Evolutionary conservation across 2,329 filamentous ascomycete species (phyloP), one percentile per base, ranked within the genome.

Genomic region (Leptographium lundbergii): DNA sequence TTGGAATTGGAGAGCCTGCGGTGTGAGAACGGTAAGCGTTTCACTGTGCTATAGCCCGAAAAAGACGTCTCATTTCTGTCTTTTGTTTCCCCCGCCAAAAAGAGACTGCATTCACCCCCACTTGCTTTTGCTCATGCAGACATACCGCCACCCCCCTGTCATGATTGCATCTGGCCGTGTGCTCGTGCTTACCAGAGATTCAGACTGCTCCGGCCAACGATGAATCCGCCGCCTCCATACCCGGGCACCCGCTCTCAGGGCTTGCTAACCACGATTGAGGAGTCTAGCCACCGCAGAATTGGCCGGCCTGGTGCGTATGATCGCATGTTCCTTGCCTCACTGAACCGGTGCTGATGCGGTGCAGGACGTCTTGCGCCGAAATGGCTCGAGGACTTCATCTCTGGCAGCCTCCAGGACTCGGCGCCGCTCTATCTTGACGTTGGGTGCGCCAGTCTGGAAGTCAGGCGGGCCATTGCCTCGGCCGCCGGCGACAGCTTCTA

Each of bases 371-470:
- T 66, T 13, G 63, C 65, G 19, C 64, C 64, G 9, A 60, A 60
- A 54, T 66, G 64, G 64, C 62, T 66, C 3, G 58, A 64, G 9
- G 64, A 65, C 24, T 61, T 66, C 14, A 10, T 65, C 13, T 45
- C 53, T 5, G 60, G 62, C 22, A 50, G 52, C n/a, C 59, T 66
- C 4, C 42, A 50, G 29, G 59, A 63, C 24, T 57, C 55, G 4
- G 54, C 10, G 4, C 42, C 52, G 2, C 25, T 36, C 24, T 52
- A 60, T n/a, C 61, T 63, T 22, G 34, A 57, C 19, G 57, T 65
- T 6, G 62, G 63, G 51, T 64, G 62, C 32, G 61, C 61, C 22
- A 63, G 53, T 14, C 3, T 32, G 24, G 25, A 53, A 3, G 57
- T 54, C 13, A 50, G 59, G 27, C 53, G 52, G 9, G 63, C 39